Percentiles rank a stretch among this genome's conserved stretches.
These are phyloP conservation scores for Tanacetum coccineum DNA, from an alignment of 129 eudicot genomes.

Conservation along the genomic window DNA sequence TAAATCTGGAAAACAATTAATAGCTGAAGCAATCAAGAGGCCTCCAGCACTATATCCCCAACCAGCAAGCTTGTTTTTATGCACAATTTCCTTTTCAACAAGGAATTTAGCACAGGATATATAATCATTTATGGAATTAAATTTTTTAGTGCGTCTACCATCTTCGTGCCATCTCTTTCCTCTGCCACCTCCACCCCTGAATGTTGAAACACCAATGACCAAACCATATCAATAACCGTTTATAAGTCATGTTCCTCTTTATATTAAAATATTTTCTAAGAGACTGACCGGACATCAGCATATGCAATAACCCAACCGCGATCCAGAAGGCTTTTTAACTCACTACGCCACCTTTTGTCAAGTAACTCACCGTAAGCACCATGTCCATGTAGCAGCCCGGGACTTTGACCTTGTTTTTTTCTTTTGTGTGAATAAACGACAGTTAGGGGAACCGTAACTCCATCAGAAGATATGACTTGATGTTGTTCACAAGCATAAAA, in stretches of 20 bases:
- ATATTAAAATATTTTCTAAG: neutral
- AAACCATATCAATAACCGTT: conserved; percentile 2
- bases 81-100: conserved; percentile 54
- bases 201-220: conserved; percentile 1
- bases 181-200: conserved; percentile 94
- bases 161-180: conserved; percentile 88
- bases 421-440: conserved; percentile 65
- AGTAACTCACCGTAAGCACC: conserved; percentile 96
- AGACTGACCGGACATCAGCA: conserved; percentile 91
- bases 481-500: conserved; percentile 81
- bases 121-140: conserved; percentile 63
- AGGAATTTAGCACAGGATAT: conserved; percentile 77
- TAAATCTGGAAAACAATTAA: conserved; percentile 66
- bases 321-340: conserved; percentile 89
- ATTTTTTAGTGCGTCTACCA: conserved; percentile 59
- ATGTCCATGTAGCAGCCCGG: conserved; percentile 89
- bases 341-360: conserved; percentile 88
- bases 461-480: conserved; percentile 70
- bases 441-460: conserved; percentile 69
- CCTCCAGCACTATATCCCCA: conserved; percentile 99
- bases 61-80: conserved; percentile 77
- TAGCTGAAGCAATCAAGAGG: conserved; percentile 82
- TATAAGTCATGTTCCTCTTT: neutral
- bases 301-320: conserved; percentile 97
- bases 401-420: conserved; percentile 48